Percentiles rank a stretch among this genome's conserved stretches.
Conservation (phyloP, 2,329 filamentous ascomycete genomes). For the Aspergillus phoenicis region DNA sequence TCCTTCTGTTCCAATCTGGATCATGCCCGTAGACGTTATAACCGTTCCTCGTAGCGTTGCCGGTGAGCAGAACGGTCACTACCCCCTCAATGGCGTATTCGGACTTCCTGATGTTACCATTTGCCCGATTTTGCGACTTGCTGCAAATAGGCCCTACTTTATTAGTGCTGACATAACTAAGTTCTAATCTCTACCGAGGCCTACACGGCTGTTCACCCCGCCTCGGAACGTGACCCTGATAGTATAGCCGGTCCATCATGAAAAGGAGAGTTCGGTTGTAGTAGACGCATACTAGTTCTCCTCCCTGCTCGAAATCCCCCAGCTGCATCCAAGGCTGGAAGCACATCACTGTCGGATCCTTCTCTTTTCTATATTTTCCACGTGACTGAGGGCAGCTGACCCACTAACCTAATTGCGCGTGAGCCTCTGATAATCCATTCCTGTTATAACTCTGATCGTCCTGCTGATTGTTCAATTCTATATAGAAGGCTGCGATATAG, state of each 20-base stretch:
- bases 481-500: not conserved
- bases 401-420: not conserved
- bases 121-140: not conserved
- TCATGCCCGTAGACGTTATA: not conserved
- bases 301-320: not conserved
- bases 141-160: not conserved
- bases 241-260: not conserved
- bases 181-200: not conserved
- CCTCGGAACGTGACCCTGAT: not conserved
- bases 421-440: not conserved
- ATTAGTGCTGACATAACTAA: constrained; percentile 8
- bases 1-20: constrained; percentile 27
- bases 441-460: not conserved
- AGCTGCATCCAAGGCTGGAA: not conserved
- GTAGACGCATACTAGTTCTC: not conserved
- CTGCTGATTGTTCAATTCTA: not conserved
- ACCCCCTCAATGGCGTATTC: not conserved
- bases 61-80: not conserved
- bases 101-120: not conserved
- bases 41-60: too few relatives aligned
- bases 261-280: not conserved
- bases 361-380: not conserved
- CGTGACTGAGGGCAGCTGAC: not conserved
- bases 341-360: not conserved
- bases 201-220: constrained; percentile 7